phyloP scores from a whole-genome alignment of 1,284 basidiomycete species.

The Cystobasidium slooffiae region DNA sequence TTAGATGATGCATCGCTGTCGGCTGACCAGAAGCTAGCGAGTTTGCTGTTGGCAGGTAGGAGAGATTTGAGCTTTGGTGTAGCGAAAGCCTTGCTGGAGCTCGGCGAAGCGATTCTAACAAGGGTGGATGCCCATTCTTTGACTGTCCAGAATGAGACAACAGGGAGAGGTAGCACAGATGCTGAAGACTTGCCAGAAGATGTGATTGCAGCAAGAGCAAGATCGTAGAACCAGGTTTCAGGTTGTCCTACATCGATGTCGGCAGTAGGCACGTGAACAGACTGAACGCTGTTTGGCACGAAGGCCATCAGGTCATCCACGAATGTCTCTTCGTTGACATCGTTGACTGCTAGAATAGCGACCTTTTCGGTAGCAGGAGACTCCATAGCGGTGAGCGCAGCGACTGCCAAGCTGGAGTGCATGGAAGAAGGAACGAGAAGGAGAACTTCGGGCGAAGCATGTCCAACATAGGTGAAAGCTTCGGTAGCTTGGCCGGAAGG shows the following conservation, averaged over 20 bases:
- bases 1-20: slow-evolving; percentile 49
- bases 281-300: slow-evolving; percentile 61
- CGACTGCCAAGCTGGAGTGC: slow-evolving; percentile 49
- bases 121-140: slow-evolving; percentile 67
- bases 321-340: slow-evolving; percentile 61
- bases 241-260: slow-evolving; percentile 65
- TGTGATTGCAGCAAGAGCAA: slow-evolving; percentile 67
- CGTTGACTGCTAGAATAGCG: slow-evolving; percentile 59
- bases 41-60: slow-evolving; percentile 54
- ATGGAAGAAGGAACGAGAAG: slow-evolving; percentile 50
- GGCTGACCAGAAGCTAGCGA: slow-evolving; percentile 58
- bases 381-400: slow-evolving; percentile 47
- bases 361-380: slow-evolving; percentile 56
- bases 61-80: slow-evolving; percentile 49
- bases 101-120: slow-evolving; percentile 76
- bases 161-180: slow-evolving; percentile 31
- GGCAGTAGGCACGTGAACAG: slow-evolving; percentile 71
- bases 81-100: slow-evolving; percentile 59
- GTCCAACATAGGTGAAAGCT: slow-evolving; percentile 48
- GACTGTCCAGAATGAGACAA: slow-evolving; percentile 48
- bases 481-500: slow-evolving; percentile 15
- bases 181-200: slow-evolving; percentile 58
- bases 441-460: slow-evolving; percentile 53
- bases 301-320: slow-evolving; percentile 55
- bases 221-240: slow-evolving; percentile 70